phyloP scores from a whole-genome alignment of 805 yeast species.

The Nakazawaea ernobii region DNA sequence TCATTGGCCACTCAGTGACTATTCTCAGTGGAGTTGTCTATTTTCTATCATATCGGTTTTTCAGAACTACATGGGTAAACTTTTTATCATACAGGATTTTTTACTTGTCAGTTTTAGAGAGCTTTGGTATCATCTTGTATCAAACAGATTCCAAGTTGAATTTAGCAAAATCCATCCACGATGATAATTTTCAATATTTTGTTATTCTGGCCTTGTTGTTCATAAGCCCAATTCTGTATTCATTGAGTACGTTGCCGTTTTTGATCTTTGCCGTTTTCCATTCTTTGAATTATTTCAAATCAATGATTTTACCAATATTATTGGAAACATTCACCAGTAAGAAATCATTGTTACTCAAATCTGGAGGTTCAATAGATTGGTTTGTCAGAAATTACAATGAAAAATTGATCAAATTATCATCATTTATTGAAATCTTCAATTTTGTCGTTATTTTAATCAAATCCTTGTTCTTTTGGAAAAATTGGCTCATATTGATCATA shows the following conservation, averaged over 20 bases:
- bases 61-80: slow-evolving; percentile 26
- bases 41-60: slow-evolving; percentile 26
- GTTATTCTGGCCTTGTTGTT: slow-evolving; percentile 49
- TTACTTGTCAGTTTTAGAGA: slow-evolving; percentile 51
- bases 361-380: slow-evolving; percentile 24
- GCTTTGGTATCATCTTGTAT: slow-evolving; percentile 71
- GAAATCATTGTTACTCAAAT: not conserved
- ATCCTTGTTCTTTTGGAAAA: slow-evolving; percentile 25
- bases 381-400: slow-evolving; percentile 55
- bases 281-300: slow-evolving; percentile 62
- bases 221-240: slow-evolving; percentile 50
- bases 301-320: slow-evolving; percentile 60
- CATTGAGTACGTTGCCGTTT: slow-evolving; percentile 67
- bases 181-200: slow-evolving; percentile 75
- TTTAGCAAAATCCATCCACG: slow-evolving; percentile 31
- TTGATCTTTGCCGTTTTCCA: slow-evolving; percentile 78
- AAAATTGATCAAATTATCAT: slow-evolving; percentile 50
- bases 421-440: slow-evolving; percentile 42
- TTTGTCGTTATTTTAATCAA: slow-evolving; percentile 25
- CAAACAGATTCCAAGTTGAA: slow-evolving; percentile 41
- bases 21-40: slow-evolving; percentile 35
- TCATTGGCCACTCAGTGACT: slow-evolving; percentile 50
- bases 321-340: slow-evolving; percentile 24
- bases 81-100: slow-evolving; percentile 11
- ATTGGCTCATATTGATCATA: slow-evolving; percentile 24